Percentiles rank a stretch among this genome's conserved stretches.
Conservation (phyloP, 2,329 filamentous ascomycete species). For the Clarireedia paspali region DNA sequence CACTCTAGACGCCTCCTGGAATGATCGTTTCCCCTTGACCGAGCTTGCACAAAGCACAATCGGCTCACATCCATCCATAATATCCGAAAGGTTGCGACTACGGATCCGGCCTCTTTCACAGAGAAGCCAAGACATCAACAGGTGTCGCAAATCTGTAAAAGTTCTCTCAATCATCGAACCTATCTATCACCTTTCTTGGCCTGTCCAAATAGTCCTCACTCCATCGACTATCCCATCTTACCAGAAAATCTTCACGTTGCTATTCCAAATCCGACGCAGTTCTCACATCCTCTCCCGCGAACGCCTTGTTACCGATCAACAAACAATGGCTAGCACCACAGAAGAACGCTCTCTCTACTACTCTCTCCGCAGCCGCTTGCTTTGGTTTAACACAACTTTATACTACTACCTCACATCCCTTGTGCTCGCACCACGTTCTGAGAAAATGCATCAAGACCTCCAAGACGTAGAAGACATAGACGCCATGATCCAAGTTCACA, state of each 20-base stretch:
- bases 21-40: constrained; percentile 73
- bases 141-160: constrained; percentile 50
- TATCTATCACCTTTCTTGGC: constrained; percentile 60
- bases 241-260: constrained; percentile 63
- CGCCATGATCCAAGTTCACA: constrained; percentile 67
- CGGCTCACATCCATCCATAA: constrained; percentile 40
- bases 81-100: constrained; percentile 56
- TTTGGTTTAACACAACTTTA: constrained; percentile 71
- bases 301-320: constrained; percentile 36
- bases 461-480: constrained; percentile 64
- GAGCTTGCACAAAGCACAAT: constrained; percentile 71
- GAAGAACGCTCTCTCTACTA: constrained; percentile 45
- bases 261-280: constrained; percentile 71
- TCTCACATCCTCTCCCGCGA: constrained; percentile 56
- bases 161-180: constrained; percentile 57
- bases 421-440: constrained; percentile 55
- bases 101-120: constrained; percentile 37
- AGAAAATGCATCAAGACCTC: constrained; percentile 50
- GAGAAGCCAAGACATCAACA: constrained; percentile 36
- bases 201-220: constrained; percentile 64
- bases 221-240: constrained; percentile 58
- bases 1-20: constrained; percentile 53
- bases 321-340: constrained; percentile 32
- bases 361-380: constrained; percentile 57
- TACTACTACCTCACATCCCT: constrained; percentile 70